phyloP scores from a whole-genome alignment of 306 rosid species.

The Prunus armeniaca region DNA sequence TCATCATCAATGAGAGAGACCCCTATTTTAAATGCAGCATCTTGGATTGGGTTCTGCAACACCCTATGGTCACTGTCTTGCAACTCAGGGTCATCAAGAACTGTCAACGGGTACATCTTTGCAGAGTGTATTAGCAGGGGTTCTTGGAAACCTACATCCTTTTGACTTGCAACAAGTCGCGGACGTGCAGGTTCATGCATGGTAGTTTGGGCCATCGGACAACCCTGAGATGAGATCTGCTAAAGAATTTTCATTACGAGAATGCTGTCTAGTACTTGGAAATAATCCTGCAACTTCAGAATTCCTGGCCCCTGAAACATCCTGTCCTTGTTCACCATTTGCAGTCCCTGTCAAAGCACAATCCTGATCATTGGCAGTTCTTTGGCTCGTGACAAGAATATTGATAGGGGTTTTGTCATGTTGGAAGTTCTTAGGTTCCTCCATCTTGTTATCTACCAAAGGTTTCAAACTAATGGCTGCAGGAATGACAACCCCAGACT shows the following conservation, averaged over 20 bases:
- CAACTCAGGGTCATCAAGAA: conserved; percentile 29
- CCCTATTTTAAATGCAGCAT: conserved; percentile 23
- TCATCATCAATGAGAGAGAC: conserved; percentile 49
- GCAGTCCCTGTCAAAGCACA: conserved; percentile 35
- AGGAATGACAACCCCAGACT: conserved; percentile 31
- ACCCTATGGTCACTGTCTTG: conserved; percentile 28
- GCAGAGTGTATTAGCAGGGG: conserved; percentile 26
- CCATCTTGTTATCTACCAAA: conserved; percentile 19
- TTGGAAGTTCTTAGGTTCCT: conserved; percentile 21
- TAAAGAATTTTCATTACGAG: conserved; percentile 19
- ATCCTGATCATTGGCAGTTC: conserved; percentile 25
- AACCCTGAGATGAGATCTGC: conserved; percentile 36
- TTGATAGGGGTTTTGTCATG: conserved; percentile 24
- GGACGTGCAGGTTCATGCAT: conserved; percentile 28
- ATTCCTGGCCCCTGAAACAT: conserved; percentile 26
- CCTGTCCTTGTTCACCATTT: conserved; percentile 31
- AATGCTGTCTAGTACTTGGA: conserved; percentile 30
- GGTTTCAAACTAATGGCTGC: conserved; percentile 13
- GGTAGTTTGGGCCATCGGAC: conserved; percentile 31
- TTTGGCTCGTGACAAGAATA: conserved; percentile 30
- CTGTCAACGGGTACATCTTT: conserved; percentile 32
- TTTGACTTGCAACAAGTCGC: conserved; percentile 32
- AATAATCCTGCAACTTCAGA: conserved; percentile 33
- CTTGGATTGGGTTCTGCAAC: conserved; percentile 30
- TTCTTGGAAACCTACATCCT: conserved; percentile 30